Percentiles rank a stretch among this genome's conserved stretches.
Conservation (phyloP, 2,329 filamentous ascomycete genomes). For the Neonectria hederae region DNA sequence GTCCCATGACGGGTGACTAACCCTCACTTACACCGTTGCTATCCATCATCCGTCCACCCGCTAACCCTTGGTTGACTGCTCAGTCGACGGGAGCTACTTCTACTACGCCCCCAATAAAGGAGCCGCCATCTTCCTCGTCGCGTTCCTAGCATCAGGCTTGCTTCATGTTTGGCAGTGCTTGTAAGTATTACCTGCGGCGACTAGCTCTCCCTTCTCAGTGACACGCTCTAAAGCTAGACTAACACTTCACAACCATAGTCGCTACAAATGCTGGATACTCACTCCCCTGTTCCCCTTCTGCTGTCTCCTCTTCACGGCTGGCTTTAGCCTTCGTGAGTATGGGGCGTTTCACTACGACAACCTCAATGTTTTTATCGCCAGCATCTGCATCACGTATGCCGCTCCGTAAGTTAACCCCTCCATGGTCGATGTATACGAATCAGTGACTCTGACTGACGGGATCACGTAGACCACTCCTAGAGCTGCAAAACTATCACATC, state of each 20-base stretch:
- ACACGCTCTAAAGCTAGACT: neutral
- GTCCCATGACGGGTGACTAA: neutral
- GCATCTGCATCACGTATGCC: constrained; percentile 48
- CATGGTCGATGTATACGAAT: neutral
- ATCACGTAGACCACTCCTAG: constrained; percentile 61
- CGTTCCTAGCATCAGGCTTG: constrained; percentile 50
- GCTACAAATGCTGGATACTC: constrained; percentile 65
- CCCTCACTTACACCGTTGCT: neutral
- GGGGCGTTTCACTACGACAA: constrained; percentile 46
- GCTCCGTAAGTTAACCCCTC: constrained; percentile 42
- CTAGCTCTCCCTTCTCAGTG: neutral
- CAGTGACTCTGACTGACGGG: neutral
- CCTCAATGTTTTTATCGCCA: constrained; percentile 46
- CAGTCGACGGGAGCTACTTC: constrained; percentile 56
- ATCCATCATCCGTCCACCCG: neutral
- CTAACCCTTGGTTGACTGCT: neutral
- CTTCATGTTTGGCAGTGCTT: constrained; percentile 55
- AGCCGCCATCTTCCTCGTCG: constrained; percentile 56
- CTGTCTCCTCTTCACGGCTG: constrained; percentile 62
- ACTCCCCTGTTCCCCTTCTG: constrained; percentile 65
- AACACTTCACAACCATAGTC: constrained; percentile 46
- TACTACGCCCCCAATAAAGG: constrained; percentile 59
- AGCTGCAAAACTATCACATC: constrained; percentile 69
- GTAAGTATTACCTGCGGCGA: constrained; percentile 50
- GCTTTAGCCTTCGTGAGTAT: constrained; percentile 58